A percentile compares a stretch with the other conserved stretches of the same genome.
Evolutionary conservation across 768 basidiomycete genomes (phyloP).

Genomic region (Russula griseocarnosa): DNA sequence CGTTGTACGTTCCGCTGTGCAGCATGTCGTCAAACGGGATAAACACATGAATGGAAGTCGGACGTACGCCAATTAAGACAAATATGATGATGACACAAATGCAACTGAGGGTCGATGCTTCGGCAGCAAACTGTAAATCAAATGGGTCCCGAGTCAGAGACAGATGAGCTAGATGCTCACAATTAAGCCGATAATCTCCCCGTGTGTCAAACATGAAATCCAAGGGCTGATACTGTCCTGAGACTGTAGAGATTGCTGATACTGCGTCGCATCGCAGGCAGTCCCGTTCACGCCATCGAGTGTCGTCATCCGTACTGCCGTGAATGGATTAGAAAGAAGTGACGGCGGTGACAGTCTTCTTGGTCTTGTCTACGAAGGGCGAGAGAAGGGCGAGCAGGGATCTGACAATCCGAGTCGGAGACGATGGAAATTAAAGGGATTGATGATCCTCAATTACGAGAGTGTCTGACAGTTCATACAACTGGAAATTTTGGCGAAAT

Average conservation of each 20-base stretch:
- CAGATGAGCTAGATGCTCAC: constrained; percentile 28
- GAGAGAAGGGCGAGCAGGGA: neutral
- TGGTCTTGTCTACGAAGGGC: neutral
- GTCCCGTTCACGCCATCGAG: constrained; percentile 14
- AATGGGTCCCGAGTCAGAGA: neutral
- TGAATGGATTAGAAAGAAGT: neutral
- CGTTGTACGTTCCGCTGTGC: constrained; percentile 19
- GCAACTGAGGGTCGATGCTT: constrained; percentile 31
- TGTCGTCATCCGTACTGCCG: neutral
- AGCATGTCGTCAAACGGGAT: neutral
- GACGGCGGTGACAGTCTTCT: neutral
- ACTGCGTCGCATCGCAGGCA: constrained; percentile 12
- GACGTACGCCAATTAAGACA: constrained; percentile 18
- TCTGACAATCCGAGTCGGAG: neutral
- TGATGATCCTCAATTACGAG: neutral
- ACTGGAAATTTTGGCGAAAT: too few species aligned
- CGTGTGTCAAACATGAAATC: constrained; percentile 34
- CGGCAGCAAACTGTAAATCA: constrained; percentile 34
- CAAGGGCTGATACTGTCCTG: neutral
- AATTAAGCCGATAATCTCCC: constrained; percentile 39
- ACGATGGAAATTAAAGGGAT: neutral
- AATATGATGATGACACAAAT: neutral
- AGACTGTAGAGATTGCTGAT: neutral
- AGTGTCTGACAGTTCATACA: neutral
- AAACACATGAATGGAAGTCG: neutral